These are phyloP conservation scores for Cystoderma amianthinum DNA, from an alignment of 768 basidiomycete genomes.

Conservation along the genomic window DNA sequence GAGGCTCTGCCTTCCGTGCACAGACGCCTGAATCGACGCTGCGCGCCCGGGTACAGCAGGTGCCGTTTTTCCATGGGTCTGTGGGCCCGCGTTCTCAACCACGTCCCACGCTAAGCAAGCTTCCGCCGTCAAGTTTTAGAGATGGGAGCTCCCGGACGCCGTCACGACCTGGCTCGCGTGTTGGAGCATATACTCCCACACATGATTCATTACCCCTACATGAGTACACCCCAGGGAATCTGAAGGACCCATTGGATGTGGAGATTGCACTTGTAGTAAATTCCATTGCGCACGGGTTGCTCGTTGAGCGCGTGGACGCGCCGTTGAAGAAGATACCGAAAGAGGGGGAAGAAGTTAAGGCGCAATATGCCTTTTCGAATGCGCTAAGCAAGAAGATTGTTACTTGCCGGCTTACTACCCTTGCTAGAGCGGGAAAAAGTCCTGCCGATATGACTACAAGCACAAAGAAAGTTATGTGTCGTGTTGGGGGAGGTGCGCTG, in stretches of 20 bases:
- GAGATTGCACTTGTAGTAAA: conserved; percentile 77
- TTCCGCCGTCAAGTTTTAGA: conserved; percentile 74
- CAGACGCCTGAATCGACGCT: conserved; percentile 67
- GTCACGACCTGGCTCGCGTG: conserved; percentile 60
- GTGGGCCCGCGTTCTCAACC: conserved; percentile 30
- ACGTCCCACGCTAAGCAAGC: conserved; percentile 32
- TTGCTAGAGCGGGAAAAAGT: conserved; percentile 50
- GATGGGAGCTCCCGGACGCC: conserved; percentile 53
- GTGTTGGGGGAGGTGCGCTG: conserved; percentile 75
- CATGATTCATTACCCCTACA: conserved; percentile 47
- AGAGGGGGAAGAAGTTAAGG: conserved; percentile 74
- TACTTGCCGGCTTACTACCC: conserved; percentile 73
- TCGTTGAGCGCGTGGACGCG: conserved; percentile 77
- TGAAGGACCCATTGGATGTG: conserved; percentile 73
- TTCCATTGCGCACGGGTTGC: conserved; percentile 67
- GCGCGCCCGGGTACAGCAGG: conserved; percentile 52
- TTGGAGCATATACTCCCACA: conserved; percentile 57
- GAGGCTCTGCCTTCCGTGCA: conserved; percentile 35
- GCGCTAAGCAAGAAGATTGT: conserved; percentile 67
- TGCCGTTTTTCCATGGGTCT: conserved; percentile 44
- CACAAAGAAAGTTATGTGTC: conserved; percentile 87
- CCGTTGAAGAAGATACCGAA: conserved; percentile 58
- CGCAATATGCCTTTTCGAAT: conserved; percentile 79
- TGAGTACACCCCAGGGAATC: conserved; percentile 58
- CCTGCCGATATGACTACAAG: conserved; percentile 36